Evolutionary conservation across 306 rosid genomes (phyloP), one percentile per base, ranked within the genome.

Genomic region (Cicer judaicum): DNA sequence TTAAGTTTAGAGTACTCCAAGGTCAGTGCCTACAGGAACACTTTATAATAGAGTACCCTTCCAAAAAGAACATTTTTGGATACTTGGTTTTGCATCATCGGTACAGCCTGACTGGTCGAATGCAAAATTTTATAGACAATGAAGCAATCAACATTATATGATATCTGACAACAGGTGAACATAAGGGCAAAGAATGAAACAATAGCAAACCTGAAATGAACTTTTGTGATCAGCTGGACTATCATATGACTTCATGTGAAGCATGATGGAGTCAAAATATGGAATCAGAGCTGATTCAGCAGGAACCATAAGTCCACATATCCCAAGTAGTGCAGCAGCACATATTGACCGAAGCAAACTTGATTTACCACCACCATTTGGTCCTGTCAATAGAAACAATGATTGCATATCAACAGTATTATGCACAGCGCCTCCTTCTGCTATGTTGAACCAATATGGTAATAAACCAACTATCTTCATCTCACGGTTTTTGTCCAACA

Each of bases 311-410:
- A 94, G 87, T 60, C 98, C 98, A 81, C 97, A 91, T 54, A 87
- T 85, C 74, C 98, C 98, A 75, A 94, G 98, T 69, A 94, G 86
- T 10, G 90, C 76, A 68, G 97, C 93, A 70, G 98, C 98, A 83
- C 97, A 94, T 69, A 91, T 73, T 75, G 98, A 94, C 75, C 97
- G 89, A 63, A 94, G 89, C 68, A 94, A 85, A 79, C 98, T 94
- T 72, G 97, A 94, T 83, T 94, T 94, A 65, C 98, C 97, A 64
- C 98, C 98, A 38, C 98, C 98, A 87, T 94, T 94, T 41, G 97
- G 98, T 71, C 98, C 97, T 7, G 98, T 94, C 89, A 94, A 85
- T 64, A 94, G 97, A 83, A 88, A 86, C 48, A 94, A 86, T 21
- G 96, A 91, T 19, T 88, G 88, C 97, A 94, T 91, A 83, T 88